Percentiles rank a stretch among this genome's conserved stretches.
phyloP scores from a whole-genome alignment of 768 basidiomycete species.

The Mycena polygramma region DNA sequence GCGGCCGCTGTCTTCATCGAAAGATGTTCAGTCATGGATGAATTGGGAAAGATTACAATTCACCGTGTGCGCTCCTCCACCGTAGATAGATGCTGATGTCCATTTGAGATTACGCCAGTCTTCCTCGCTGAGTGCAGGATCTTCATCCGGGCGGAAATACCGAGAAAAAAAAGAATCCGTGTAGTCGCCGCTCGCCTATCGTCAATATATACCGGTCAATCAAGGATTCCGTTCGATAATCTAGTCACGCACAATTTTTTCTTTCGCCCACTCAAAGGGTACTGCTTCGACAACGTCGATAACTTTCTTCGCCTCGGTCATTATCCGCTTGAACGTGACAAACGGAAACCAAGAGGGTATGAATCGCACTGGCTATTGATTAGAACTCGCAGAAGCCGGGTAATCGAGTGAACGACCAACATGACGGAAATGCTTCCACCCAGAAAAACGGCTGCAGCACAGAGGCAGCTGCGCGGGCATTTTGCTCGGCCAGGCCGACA shows the following conservation, averaged over 20 bases:
- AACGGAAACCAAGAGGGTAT: conserved; percentile 60
- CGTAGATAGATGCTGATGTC: conserved; percentile 34
- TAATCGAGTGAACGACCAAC: too few relatives aligned
- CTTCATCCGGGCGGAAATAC: conserved; percentile 44
- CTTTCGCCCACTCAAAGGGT: conserved; percentile 50
- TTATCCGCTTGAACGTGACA: conserved; percentile 53
- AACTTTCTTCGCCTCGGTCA: conserved; percentile 33
- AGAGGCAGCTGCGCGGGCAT: conserved; percentile 41
- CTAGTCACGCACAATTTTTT: conserved; percentile 48
- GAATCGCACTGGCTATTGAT: conserved; percentile 49
- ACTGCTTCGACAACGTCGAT: conserved; percentile 40
- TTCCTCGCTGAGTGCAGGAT: conserved; percentile 17
- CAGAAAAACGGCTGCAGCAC: conserved; percentile 50
- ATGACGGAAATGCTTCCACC: conserved; percentile 55
- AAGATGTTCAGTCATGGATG: neutral
- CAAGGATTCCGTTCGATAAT: too few relatives aligned
- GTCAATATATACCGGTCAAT: too few relatives aligned
- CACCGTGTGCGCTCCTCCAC: conserved; percentile 38
- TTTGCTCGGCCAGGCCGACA: conserved; percentile 49
- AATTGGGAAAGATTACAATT: neutral
- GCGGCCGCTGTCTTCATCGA: conserved; percentile 41
- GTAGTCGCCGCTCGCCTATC: conserved; percentile 42
- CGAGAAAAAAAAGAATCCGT: conserved; percentile 51
- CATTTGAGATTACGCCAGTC: conserved; percentile 25
- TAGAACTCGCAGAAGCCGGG: too few relatives aligned